phyloP scores from a whole-genome alignment of 2,329 filamentous ascomycete species.

The Lachnellula cervina region DNA sequence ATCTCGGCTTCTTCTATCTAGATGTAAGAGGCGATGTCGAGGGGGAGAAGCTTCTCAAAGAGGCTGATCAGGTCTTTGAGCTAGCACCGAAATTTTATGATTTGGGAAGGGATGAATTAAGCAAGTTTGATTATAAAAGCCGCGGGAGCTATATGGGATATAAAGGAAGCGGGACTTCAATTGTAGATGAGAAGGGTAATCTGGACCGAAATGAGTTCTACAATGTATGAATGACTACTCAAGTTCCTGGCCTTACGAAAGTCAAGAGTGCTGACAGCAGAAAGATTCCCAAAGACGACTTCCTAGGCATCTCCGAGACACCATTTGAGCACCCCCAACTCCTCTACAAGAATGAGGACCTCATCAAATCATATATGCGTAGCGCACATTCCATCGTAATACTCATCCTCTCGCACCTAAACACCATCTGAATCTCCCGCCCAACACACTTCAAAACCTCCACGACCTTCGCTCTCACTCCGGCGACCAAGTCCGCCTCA shows the following conservation, averaged over 20 bases:
- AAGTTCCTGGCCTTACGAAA: background rate
- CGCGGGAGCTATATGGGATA: conserved; percentile 25
- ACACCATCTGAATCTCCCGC: conserved; percentile 24
- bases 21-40: conserved; percentile 17
- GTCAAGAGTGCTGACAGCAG: background rate
- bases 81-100: conserved; percentile 27
- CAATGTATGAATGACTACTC: conserved; percentile 15
- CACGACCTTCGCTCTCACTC: conserved; percentile 16
- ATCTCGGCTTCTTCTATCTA: conserved; percentile 28
- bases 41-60: conserved; percentile 20
- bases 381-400: conserved; percentile 18
- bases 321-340: conserved; percentile 22
- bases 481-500: conserved; percentile 25
- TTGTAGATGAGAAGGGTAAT: conserved; percentile 24
- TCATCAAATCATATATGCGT: conserved; percentile 20
- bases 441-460: conserved; percentile 14
- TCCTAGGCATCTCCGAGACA: conserved; percentile 16
- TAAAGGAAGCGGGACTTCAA: conserved; percentile 21
- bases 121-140: conserved; percentile 46
- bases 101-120: conserved; percentile 45
- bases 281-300: conserved; percentile 27
- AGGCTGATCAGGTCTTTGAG: conserved; percentile 18
- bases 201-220: conserved; percentile 29
- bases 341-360: conserved; percentile 12
- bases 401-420: conserved; percentile 21